Evolutionary conservation across 352 stramenopile species (phyloP).

Genomic region (Phytophthora pisi): DNA sequence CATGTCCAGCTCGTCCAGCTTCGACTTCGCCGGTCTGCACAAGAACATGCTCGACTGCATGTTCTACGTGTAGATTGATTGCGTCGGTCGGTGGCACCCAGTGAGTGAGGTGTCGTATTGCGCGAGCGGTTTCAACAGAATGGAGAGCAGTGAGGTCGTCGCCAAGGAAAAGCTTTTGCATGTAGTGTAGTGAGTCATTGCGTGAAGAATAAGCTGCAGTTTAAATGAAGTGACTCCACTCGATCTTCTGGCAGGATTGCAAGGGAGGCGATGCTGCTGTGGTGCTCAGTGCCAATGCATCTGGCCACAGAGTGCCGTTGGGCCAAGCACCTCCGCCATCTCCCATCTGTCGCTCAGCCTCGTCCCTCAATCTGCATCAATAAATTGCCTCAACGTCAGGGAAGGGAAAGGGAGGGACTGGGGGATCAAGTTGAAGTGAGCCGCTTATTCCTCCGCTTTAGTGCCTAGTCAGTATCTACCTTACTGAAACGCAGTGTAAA

Average conservation of each 20-base stretch:
- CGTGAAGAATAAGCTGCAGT: background rate
- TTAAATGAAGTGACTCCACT: background rate
- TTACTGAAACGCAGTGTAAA: constrained; percentile 2
- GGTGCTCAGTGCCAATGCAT: too few species aligned
- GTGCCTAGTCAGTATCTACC: constrained; percentile 1
- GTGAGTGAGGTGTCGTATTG: too few species aligned
- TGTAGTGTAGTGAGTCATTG: background rate
- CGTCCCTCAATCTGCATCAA: background rate
- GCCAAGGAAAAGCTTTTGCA: background rate
- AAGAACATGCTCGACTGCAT: constrained; percentile 25
- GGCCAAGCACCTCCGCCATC: too few species aligned
- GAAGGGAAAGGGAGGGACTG: too few species aligned
- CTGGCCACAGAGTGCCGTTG: too few species aligned
- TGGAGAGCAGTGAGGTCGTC: background rate
- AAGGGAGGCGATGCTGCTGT: too few species aligned
- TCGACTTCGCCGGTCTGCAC: constrained; percentile 15
- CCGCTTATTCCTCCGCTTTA: constrained; percentile 3
- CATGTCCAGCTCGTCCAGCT: constrained; percentile 9
- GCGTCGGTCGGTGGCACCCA: too few species aligned
- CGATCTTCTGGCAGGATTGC: background rate
- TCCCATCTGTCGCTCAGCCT: too few species aligned
- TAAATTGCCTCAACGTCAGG: too few species aligned
- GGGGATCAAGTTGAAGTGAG: constrained; percentile 6
- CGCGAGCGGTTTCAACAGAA: background rate
- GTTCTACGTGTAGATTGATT: constrained; percentile 16